Evolutionary conservation across 371 early-diverging fungal species (phyloP).

Genomic region (Saksenaea vasiformis): DNA sequence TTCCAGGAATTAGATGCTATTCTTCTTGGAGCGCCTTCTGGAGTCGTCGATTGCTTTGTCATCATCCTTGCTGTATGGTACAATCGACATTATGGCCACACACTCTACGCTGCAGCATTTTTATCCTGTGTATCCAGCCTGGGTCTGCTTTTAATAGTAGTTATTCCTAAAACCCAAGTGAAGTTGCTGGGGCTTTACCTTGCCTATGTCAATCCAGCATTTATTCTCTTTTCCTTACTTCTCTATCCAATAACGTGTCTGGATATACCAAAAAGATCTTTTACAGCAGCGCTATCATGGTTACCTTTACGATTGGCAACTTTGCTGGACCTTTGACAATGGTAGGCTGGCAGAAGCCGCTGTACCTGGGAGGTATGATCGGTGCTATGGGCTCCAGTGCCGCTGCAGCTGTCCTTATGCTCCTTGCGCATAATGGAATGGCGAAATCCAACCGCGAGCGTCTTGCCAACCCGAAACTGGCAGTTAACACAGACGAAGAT

Average conservation of each 20-base stretch:
- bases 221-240: constrained; percentile 20
- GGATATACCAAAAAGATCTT: constrained; percentile 41
- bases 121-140: constrained; percentile 24
- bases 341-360: constrained; percentile 24
- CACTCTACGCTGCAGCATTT: constrained; percentile 25
- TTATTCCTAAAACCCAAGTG: constrained; percentile 33
- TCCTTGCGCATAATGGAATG: constrained; percentile 20
- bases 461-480: neutral
- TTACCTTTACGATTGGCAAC: constrained; percentile 32
- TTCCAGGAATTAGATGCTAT: constrained; percentile 32
- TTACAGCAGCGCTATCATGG: constrained; percentile 20
- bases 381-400: constrained; percentile 24
- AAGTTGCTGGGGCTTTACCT: constrained; percentile 38
- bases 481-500: constrained; percentile 6
- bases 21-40: constrained; percentile 41
- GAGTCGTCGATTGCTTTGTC: constrained; percentile 29
- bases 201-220: constrained; percentile 30
- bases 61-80: constrained; percentile 35
- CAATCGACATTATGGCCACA: constrained; percentile 38
- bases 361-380: constrained; percentile 39
- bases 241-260: constrained; percentile 29
- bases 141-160: constrained; percentile 37
- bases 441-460: constrained; percentile 13
- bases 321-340: constrained; percentile 29
- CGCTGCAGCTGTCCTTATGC: constrained; percentile 8